Evolutionary conservation across 2,329 filamentous ascomycete genomes (phyloP).

Genomic region (Chaetomium strumarium): DNA sequence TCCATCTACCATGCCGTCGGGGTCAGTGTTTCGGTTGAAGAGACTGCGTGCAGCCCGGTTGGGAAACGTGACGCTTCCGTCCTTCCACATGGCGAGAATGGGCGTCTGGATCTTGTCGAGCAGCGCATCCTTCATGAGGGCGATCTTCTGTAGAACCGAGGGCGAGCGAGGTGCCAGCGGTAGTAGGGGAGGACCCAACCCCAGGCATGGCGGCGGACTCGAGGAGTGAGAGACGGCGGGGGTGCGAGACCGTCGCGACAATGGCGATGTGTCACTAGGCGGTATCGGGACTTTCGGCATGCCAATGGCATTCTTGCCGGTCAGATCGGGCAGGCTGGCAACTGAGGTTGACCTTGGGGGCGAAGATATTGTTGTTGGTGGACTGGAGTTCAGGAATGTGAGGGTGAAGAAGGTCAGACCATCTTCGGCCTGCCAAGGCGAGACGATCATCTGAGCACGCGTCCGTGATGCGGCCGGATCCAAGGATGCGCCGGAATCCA

Average conservation of each 20-base stretch:
- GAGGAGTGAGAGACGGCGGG: conserved; percentile 46
- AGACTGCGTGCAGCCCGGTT: conserved; percentile 57
- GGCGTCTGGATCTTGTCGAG: conserved; percentile 70
- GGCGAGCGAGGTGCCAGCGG: conserved; percentile 51
- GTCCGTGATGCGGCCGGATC: conserved; percentile 37
- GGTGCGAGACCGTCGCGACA: conserved; percentile 23
- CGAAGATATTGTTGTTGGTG: conserved; percentile 23
- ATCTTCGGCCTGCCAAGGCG: conserved; percentile 64
- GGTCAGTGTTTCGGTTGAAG: conserved; percentile 39
- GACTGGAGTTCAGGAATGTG: conserved; percentile 61
- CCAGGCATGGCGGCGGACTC: conserved; percentile 60
- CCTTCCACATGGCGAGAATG: conserved; percentile 75
- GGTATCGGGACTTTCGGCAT: background rate
- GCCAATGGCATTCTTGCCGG: background rate
- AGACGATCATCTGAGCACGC: conserved; percentile 70
- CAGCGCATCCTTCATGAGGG: conserved; percentile 69
- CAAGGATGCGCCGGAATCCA: conserved; percentile 25
- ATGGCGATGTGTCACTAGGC: background rate
- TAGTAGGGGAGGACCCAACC: conserved; percentile 57
- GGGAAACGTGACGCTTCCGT: conserved; percentile 66
- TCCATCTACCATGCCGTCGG: conserved; percentile 38
- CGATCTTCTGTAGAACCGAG: conserved; percentile 66
- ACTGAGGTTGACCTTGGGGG: conserved; percentile 1
- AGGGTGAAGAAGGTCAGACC: conserved; percentile 65
- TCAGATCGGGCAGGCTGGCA: background rate